Percentiles rank a stretch among this genome's conserved stretches.
Evolutionary conservation across 352 stramenopile species (phyloP).

Genomic region (Salisapilia sapeloensis): DNA sequence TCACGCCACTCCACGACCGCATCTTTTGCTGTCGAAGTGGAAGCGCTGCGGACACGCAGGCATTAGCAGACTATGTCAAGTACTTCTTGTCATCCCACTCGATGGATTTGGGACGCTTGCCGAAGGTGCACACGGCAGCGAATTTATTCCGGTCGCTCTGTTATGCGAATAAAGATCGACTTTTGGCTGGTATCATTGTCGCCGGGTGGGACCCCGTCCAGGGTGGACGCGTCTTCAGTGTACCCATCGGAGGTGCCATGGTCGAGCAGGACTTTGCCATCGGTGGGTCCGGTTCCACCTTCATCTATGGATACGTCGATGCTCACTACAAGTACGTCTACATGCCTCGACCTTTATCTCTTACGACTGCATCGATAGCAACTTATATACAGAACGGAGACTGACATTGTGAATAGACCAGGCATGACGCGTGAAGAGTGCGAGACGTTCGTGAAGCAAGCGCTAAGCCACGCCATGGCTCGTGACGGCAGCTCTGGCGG

Average conservation of each 20-base stretch:
- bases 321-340: slow-evolving; percentile 77
- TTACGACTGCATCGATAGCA: not conserved
- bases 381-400: not conserved
- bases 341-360: slow-evolving; percentile 1
- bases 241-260: slow-evolving; percentile 91
- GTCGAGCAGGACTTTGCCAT: slow-evolving; percentile 96
- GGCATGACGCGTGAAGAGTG: slow-evolving; percentile 96
- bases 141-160: slow-evolving; percentile 93
- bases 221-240: slow-evolving; percentile 91
- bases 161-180: slow-evolving; percentile 98
- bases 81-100: slow-evolving; percentile 69
- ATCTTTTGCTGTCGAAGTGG: slow-evolving; percentile 97
- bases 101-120: slow-evolving; percentile 74
- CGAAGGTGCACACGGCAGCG: slow-evolving; percentile 94
- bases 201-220: slow-evolving; percentile 94
- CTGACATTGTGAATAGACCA: slow-evolving; percentile 15
- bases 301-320: slow-evolving; percentile 97
- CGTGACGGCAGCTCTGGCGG: slow-evolving; percentile 96
- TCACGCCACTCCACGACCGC: slow-evolving; percentile 92
- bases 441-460: slow-evolving; percentile 89
- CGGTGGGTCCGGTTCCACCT: slow-evolving; percentile 93
- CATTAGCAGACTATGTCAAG: slow-evolving; percentile 65
- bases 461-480: slow-evolving; percentile 94
- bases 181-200: slow-evolving; percentile 94
- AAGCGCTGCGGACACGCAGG: slow-evolving; percentile 95